Conservation (phyloP, 768 basidiomycete genomes). For the Mycena polygramma region DNA sequence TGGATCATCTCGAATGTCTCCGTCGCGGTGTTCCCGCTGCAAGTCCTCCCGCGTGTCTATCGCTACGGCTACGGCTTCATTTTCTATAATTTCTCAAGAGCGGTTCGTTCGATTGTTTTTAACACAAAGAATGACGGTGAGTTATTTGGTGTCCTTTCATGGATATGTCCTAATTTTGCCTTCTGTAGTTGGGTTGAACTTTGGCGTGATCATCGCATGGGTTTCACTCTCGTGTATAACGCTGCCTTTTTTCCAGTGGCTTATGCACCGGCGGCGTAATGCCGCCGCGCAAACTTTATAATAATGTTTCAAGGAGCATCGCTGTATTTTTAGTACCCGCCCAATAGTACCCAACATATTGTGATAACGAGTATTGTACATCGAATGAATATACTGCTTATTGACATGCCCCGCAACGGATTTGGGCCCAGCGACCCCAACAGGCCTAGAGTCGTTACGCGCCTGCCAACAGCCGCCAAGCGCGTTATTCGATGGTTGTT, state of each 20-base stretch:
- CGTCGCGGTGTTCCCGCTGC: constrained; percentile 69
- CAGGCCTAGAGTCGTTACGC: no score
- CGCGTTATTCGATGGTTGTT: no score
- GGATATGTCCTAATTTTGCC: neutral
- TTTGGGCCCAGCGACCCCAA: no score
- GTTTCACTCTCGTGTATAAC: constrained; percentile 66
- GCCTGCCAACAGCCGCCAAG: no score
- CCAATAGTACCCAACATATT: no score
- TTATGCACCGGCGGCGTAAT: constrained; percentile 7
- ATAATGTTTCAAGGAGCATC: neutral
- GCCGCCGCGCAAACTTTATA: neutral
- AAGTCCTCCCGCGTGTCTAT: constrained; percentile 68
- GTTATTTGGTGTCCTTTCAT: constrained; percentile 39
- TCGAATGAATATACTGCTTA: no score
- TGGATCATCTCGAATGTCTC: constrained; percentile 78
- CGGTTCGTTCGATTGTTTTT: constrained; percentile 75
- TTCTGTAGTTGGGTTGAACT: constrained; percentile 69
- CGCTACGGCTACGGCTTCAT: constrained; percentile 79
- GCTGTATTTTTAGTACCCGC: neutral
- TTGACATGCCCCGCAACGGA: no score
- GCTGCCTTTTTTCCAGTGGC: constrained; percentile 64
- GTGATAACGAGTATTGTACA: no score
- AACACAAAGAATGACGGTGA: constrained; percentile 70
- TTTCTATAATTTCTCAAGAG: constrained; percentile 77
- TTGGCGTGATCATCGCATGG: constrained; percentile 72